These are phyloP conservation scores for Fusarium staphyleae DNA, from an alignment of 2,329 filamentous ascomycete species.

Conservation along the genomic window DNA sequence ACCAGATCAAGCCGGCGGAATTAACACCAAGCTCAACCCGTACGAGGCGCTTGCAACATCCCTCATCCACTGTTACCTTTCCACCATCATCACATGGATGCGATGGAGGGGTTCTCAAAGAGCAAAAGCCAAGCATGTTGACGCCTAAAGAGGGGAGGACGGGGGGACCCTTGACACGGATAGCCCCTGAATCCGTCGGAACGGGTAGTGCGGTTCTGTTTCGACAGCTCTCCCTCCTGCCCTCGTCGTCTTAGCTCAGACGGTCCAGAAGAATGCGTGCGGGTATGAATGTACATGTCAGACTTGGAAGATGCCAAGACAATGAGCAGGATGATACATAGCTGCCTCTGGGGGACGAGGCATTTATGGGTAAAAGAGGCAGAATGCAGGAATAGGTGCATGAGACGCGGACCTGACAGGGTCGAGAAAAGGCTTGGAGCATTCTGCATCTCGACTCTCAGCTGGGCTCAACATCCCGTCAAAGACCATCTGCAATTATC, in stretches of 20 bases:
- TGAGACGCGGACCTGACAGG: conserved; percentile 1
- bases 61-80: not conserved
- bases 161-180: conserved; percentile 25
- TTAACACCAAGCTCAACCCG: not conserved
- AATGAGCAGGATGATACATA: too few species aligned
- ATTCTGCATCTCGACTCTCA: conserved; percentile 5
- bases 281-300: conserved; percentile 26
- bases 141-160: conserved; percentile 21
- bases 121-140: conserved; percentile 14
- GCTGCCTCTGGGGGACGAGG: not conserved
- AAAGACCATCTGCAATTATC: conserved; percentile 18
- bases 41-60: conserved; percentile 2
- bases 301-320: not conserved
- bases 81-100: not conserved
- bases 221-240: conserved; percentile 7
- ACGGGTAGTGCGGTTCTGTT: conserved; percentile 33
- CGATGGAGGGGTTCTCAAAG: not conserved
- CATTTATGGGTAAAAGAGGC: conserved; percentile 14
- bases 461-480: conserved; percentile 25
- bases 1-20: not conserved
- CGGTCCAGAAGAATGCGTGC: conserved; percentile 25
- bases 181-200: conserved; percentile 36
- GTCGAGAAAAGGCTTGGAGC: conserved; percentile 10
- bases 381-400: conserved; percentile 3
- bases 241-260: conserved; percentile 2